These are phyloP conservation scores for Salix dunnii DNA, from an alignment of 345 rosid genomes.

Conservation along the genomic window DNA sequence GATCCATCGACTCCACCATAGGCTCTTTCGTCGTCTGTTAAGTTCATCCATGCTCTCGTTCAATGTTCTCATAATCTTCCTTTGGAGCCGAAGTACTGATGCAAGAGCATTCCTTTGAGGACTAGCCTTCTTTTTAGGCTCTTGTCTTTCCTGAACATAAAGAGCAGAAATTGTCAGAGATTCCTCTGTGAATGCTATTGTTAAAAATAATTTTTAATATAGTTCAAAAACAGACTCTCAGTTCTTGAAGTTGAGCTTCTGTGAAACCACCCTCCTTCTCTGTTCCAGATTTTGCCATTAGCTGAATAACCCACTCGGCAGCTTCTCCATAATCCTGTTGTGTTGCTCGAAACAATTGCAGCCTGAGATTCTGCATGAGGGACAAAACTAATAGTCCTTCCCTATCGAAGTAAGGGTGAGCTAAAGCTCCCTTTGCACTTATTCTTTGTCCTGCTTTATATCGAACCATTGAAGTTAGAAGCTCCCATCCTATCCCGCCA, in stretches of 20 bases:
- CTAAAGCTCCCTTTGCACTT: constrained; percentile 83
- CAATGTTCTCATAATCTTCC: constrained; percentile 66
- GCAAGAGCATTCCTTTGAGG: constrained; percentile 73
- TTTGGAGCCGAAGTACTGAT: constrained; percentile 66
- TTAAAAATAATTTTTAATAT: not conserved
- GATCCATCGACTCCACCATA: constrained; percentile 99
- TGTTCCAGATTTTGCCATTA: constrained; percentile 91
- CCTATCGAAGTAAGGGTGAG: constrained; percentile 75
- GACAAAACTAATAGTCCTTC: constrained; percentile 79
- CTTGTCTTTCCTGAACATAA: constrained; percentile 45
- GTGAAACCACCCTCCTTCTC: constrained; percentile 92
- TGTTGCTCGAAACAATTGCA: constrained; percentile 72
- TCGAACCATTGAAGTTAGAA: constrained; percentile 82
- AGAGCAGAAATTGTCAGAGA: not conserved
- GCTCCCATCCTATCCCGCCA: constrained; percentile 92
- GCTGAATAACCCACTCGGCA: constrained; percentile 64
- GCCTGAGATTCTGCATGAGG: constrained; percentile 76
- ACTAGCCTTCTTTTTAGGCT: constrained; percentile 59
- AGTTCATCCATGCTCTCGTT: constrained; percentile 80
- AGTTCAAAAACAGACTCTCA: constrained; percentile 46
- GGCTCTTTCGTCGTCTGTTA: constrained; percentile 58
- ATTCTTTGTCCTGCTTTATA: constrained; percentile 87
- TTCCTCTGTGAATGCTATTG: not conserved
- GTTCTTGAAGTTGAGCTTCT: constrained; percentile 85
- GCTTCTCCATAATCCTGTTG: constrained; percentile 91